A percentile compares a stretch with the other conserved stretches of the same genome.
Conservation (phyloP, 1,284 basidiomycete genomes). For the Tremellales sp. region DNA sequence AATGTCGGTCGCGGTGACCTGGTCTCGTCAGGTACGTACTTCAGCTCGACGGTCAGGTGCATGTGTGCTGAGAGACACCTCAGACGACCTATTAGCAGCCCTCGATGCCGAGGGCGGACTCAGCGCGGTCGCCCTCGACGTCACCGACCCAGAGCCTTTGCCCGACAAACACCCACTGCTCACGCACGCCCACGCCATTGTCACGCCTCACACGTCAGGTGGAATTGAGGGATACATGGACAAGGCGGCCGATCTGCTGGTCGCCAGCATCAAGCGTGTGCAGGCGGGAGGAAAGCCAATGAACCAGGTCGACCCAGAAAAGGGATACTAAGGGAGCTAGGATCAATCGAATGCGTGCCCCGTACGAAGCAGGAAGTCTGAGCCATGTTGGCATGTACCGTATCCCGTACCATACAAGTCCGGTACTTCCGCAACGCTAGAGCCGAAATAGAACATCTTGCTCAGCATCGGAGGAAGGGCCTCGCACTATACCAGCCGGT, state of each 20-base stretch:
- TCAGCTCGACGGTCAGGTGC: no score
- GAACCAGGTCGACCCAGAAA: constrained; percentile 40
- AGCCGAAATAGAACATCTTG: no score
- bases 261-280: constrained; percentile 44
- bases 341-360: no score
- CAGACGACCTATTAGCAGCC: constrained; percentile 36
- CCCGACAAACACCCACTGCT: constrained; percentile 39
- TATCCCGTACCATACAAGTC: no score
- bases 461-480: no score
- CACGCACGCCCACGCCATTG: constrained; percentile 38
- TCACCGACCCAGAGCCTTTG: constrained; percentile 49
- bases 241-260: constrained; percentile 40
- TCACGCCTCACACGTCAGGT: constrained; percentile 43
- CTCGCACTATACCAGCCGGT: no score
- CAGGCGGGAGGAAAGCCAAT: constrained; percentile 31
- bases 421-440: no score
- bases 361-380: no score
- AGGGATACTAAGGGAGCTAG: constrained; percentile 48
- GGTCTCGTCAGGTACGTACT: constrained; percentile 31
- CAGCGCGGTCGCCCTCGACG: constrained; percentile 42
- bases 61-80: neutral
- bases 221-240: constrained; percentile 40
- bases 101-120: constrained; percentile 28
- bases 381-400: no score
- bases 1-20: constrained; percentile 49